Conservation (phyloP, 352 stramenopile species). For the Pythium brachiatum region DNA sequence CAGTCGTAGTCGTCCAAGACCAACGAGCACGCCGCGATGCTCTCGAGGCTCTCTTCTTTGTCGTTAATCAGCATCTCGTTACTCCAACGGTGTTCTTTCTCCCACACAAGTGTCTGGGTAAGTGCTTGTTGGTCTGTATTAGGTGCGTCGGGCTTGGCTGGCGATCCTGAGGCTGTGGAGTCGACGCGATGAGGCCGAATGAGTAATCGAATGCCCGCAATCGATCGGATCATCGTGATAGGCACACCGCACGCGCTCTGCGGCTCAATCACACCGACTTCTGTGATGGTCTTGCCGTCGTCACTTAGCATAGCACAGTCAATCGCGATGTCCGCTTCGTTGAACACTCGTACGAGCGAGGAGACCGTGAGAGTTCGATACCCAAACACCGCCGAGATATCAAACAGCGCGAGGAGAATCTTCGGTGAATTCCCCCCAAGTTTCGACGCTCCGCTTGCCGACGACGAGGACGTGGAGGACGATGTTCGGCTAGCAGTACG, state of each 20-base stretch:
- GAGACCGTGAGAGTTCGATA: slow-evolving; percentile 80
- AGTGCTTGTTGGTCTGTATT: not conserved
- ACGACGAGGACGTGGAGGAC: slow-evolving; percentile 1
- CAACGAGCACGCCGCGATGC: slow-evolving; percentile 61
- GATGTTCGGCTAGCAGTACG: slow-evolving; percentile 19
- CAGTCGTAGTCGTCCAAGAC: slow-evolving; percentile 74
- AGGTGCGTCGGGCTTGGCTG: not conserved
- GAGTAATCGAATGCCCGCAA: slow-evolving; percentile 60
- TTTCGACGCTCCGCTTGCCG: not conserved
- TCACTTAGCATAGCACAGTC: slow-evolving; percentile 57
- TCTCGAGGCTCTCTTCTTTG: slow-evolving; percentile 55
- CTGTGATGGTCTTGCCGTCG: slow-evolving; percentile 55
- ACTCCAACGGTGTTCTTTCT: slow-evolving; percentile 72
- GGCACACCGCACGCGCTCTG: slow-evolving; percentile 62
- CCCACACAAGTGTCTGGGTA: slow-evolving; percentile 8
- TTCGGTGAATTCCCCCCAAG: slow-evolving; percentile 3
- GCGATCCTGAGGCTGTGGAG: not conserved
- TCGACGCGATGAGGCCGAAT: slow-evolving; percentile 45
- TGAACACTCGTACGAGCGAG: slow-evolving; percentile 74
- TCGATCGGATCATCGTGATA: slow-evolving; percentile 54
- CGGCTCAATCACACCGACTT: slow-evolving; percentile 61
- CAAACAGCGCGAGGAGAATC: slow-evolving; percentile 62
- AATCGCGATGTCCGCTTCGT: slow-evolving; percentile 58
- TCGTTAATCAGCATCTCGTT: slow-evolving; percentile 77
- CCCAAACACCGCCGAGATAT: slow-evolving; percentile 67